These are phyloP conservation scores for Scytalidium sp. DNA, from an alignment of 2,329 filamentous ascomycete genomes.

Conservation along the genomic window DNA sequence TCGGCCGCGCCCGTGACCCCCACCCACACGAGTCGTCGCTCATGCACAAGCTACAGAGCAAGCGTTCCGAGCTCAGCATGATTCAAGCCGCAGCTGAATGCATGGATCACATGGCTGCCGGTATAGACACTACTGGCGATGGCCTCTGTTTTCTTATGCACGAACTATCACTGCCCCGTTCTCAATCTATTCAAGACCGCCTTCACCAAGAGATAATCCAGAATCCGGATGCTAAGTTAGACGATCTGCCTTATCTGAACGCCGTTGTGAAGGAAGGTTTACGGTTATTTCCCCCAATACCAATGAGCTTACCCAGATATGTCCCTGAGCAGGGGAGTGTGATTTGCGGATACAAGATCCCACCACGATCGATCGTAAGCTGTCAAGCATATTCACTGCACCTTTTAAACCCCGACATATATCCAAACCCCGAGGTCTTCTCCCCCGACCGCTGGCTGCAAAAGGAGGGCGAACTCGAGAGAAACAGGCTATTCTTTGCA, in stretches of 20 bases:
- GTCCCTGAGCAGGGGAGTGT: slow-evolving; percentile 51
- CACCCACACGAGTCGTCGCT: slow-evolving; percentile 54
- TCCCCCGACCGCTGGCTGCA: slow-evolving; percentile 82
- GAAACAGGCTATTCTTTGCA: slow-evolving; percentile 60
- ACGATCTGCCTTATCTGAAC: slow-evolving; percentile 57
- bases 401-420: slow-evolving; percentile 61
- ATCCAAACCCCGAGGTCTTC: slow-evolving; percentile 74
- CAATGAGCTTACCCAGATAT: slow-evolving; percentile 63
- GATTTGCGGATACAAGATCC: slow-evolving; percentile 54
- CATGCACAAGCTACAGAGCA: slow-evolving; percentile 55
- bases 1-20: slow-evolving; percentile 44
- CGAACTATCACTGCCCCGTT: slow-evolving; percentile 62
- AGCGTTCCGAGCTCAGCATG: slow-evolving; percentile 41
- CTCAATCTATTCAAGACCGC: slow-evolving; percentile 45
- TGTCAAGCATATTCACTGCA: slow-evolving; percentile 61
- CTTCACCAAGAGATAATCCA: slow-evolving; percentile 50
- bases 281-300: slow-evolving; percentile 61
- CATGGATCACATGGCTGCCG: slow-evolving; percentile 69
- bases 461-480: slow-evolving; percentile 68
- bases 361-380: slow-evolving; percentile 54
- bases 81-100: slow-evolving; percentile 64
- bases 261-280: slow-evolving; percentile 61
- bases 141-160: slow-evolving; percentile 69
- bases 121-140: slow-evolving; percentile 70
- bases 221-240: slow-evolving; percentile 36